Conservation (phyloP, 352 stramenopile species). For the Phytophthora palmivora region DNA sequence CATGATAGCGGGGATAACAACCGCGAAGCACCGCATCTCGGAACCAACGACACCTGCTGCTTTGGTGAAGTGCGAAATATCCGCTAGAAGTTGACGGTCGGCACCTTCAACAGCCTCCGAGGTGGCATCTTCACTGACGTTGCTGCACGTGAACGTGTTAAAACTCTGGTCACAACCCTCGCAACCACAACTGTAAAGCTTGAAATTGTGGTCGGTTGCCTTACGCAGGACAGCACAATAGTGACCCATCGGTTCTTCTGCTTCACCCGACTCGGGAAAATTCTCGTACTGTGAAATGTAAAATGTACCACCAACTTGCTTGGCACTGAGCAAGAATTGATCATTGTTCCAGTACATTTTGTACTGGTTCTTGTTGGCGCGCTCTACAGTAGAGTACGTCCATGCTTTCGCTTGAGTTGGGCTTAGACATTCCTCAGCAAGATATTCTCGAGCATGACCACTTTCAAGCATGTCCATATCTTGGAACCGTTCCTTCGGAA, state of each 20-base stretch:
- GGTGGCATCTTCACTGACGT: slow-evolving; percentile 62
- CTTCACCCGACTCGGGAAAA: slow-evolving; percentile 70
- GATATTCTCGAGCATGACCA: slow-evolving; percentile 80
- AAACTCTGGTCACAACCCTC: slow-evolving; percentile 89
- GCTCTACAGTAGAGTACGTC: slow-evolving; percentile 83
- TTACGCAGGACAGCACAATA: slow-evolving; percentile 87
- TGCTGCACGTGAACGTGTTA: slow-evolving; percentile 85
- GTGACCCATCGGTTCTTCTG: slow-evolving; percentile 56
- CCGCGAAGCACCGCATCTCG: slow-evolving; percentile 84
- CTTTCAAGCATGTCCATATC: slow-evolving; percentile 90
- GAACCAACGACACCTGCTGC: slow-evolving; percentile 73
- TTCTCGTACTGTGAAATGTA: slow-evolving; percentile 93
- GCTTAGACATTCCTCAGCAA: slow-evolving; percentile 85
- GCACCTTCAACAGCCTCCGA: slow-evolving; percentile 40
- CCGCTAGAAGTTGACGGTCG: slow-evolving; percentile 82
- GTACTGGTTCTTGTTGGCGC: slow-evolving; percentile 88
- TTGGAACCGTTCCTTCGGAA: slow-evolving; percentile 75
- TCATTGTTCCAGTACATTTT: slow-evolving; percentile 91
- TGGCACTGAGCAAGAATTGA: slow-evolving; percentile 84
- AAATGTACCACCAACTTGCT: slow-evolving; percentile 83
- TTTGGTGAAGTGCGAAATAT: slow-evolving; percentile 88
- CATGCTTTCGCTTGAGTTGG: slow-evolving; percentile 79
- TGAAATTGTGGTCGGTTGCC: slow-evolving; percentile 82
- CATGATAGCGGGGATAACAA: slow-evolving; percentile 87
- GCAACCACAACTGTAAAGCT: slow-evolving; percentile 87